Evolutionary conservation across 352 stramenopile species (phyloP).

Genomic region (Phytophthora aleatoria): DNA sequence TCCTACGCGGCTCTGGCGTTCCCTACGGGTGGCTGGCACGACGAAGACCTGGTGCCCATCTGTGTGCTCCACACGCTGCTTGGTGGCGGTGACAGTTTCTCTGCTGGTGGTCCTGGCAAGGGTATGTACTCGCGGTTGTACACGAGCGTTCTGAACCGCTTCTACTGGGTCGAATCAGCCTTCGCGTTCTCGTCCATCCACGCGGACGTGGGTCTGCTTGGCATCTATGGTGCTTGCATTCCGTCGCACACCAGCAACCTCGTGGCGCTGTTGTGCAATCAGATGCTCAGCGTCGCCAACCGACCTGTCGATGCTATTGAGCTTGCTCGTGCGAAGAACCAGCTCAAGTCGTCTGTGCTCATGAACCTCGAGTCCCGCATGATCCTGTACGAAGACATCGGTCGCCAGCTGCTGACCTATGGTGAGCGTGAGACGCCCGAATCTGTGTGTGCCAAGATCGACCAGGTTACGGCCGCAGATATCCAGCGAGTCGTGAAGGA

Average conservation of each 20-base stretch:
- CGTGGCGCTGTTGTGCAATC: slow-evolving; percentile 92
- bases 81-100: slow-evolving; percentile 98
- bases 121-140: slow-evolving; percentile 99
- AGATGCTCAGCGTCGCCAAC: slow-evolving; percentile 91
- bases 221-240: slow-evolving; percentile 91
- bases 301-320: slow-evolving; percentile 82
- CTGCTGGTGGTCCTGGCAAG: slow-evolving; percentile 98
- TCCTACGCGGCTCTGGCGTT: slow-evolving; percentile 96
- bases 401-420: slow-evolving; percentile 97
- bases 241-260: slow-evolving; percentile 92
- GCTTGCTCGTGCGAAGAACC: slow-evolving; percentile 97
- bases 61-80: slow-evolving; percentile 98
- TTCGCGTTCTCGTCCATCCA: slow-evolving; percentile 98
- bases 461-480: slow-evolving; percentile 85
- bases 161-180: slow-evolving; percentile 98
- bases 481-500: slow-evolving; percentile 80
- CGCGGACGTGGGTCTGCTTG: slow-evolving; percentile 94
- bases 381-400: slow-evolving; percentile 99
- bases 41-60: slow-evolving; percentile 94
- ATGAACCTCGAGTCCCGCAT: slow-evolving; percentile 99
- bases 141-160: slow-evolving; percentile 96
- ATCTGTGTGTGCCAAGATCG: slow-evolving; percentile 88
- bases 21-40: slow-evolving; percentile 96
- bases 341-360: slow-evolving; percentile 99
- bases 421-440: slow-evolving; percentile 91